Conservation (phyloP, 768 basidiomycete species). For the Gloeostereum incarnatum region DNA sequence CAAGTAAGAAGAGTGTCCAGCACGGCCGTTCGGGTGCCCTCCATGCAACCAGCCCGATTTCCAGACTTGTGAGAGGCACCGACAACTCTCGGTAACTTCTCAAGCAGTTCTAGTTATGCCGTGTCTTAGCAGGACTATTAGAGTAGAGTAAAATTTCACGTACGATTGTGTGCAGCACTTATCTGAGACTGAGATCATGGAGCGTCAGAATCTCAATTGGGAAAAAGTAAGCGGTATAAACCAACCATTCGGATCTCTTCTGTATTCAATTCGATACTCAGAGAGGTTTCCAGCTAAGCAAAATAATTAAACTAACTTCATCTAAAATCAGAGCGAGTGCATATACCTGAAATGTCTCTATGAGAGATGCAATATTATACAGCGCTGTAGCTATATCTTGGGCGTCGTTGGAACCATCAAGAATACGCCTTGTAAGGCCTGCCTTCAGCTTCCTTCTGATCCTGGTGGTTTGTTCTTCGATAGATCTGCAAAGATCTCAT, state of each 20-base stretch:
- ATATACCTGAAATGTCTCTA: background rate
- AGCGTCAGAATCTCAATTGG: background rate
- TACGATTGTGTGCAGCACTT: background rate
- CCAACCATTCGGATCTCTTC: background rate
- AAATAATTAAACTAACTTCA: background rate
- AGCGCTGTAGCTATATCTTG: background rate
- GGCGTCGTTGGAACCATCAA: background rate
- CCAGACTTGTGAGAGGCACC: background rate
- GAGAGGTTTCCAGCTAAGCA: background rate
- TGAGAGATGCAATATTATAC: background rate
- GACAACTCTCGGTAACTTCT: background rate
- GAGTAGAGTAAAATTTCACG: background rate
- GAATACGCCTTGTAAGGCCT: too few relatives aligned
- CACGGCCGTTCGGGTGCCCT: background rate
- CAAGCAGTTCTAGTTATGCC: background rate
- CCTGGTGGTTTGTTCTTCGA: too few relatives aligned
- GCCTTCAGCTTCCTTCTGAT: too few relatives aligned
- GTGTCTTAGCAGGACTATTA: background rate
- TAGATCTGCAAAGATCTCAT: too few relatives aligned
- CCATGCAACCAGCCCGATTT: background rate
- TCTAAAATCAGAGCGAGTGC: background rate
- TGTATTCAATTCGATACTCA: background rate
- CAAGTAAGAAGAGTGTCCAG: background rate
- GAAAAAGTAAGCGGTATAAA: background rate
- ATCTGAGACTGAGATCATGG: background rate